Conservation (phyloP, 306 rosid species). For the Trichosanthes truncata region DNA sequence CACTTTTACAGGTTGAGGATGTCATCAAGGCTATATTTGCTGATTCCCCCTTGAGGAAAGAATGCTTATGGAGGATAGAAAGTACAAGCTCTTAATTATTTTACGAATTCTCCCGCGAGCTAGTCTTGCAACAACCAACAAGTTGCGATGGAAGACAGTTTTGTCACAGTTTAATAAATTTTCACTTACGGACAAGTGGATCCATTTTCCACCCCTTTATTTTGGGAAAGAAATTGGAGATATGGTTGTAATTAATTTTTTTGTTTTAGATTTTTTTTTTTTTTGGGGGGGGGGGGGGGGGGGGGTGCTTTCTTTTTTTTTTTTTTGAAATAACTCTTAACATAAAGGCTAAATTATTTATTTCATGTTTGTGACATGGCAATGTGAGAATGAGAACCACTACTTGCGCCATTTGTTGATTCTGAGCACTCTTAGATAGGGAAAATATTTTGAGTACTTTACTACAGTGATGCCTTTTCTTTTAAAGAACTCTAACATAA, state of each 20-base stretch:
- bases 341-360: too few species aligned
- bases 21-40: slow-evolving; percentile 79
- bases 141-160: not conserved
- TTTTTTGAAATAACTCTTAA: too few species aligned
- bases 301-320: too few species aligned
- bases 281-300: too few species aligned
- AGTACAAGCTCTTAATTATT: slow-evolving; percentile 17
- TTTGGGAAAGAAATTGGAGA: not conserved
- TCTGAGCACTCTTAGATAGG: too few species aligned
- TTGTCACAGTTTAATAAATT: not conserved
- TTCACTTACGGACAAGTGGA: not conserved
- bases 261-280: too few species aligned
- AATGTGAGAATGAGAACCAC: not conserved
- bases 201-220: not conserved
- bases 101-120: not conserved
- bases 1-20: slow-evolving; percentile 45
- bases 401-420: not conserved
- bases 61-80: slow-evolving; percentile 69
- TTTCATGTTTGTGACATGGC: not conserved
- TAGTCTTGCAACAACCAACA: not conserved
- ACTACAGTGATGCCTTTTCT: not conserved
- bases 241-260: not conserved
- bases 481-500: too few species aligned
- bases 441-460: too few species aligned
- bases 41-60: slow-evolving; percentile 71